Conservation (phyloP, 1,284 basidiomycete species). For the Ceratobasidium sp. region DNA sequence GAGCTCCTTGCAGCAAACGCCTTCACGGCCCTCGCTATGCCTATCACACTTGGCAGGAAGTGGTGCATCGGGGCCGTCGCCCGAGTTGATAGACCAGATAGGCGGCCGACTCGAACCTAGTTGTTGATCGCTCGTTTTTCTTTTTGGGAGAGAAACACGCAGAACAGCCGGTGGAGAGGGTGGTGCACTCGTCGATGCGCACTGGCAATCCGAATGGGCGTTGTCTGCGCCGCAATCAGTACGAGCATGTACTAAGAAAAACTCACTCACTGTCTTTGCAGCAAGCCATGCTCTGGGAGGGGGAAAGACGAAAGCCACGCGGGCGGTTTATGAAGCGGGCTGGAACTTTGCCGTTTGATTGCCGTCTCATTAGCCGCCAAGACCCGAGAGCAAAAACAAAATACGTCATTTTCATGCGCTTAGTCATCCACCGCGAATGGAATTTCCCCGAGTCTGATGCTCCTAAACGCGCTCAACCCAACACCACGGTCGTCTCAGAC, state of each 20-base stretch:
- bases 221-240: conserved; percentile 6
- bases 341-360: conserved; percentile 25
- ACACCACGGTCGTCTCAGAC: too few relatives aligned
- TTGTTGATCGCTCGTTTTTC: conserved; percentile 4
- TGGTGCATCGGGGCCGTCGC: conserved; percentile 43
- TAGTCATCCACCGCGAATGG: background rate
- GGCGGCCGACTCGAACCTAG: conserved; percentile 44
- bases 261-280: conserved; percentile 37
- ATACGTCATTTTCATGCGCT: background rate
- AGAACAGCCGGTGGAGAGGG: conserved; percentile 8
- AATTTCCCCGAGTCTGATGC: background rate
- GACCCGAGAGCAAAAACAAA: conserved; percentile 4
- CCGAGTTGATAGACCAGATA: conserved; percentile 50
- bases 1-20: conserved; percentile 86
- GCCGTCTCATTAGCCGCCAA: conserved; percentile 5
- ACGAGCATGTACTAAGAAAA: background rate
- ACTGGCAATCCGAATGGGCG: conserved; percentile 25
- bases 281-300: conserved; percentile 24
- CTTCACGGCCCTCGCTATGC: conserved; percentile 59
- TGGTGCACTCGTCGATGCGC: conserved; percentile 24
- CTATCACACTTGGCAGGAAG: conserved; percentile 68
- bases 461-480: background rate
- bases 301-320: background rate
- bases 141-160: conserved; percentile 19
- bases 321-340: conserved; percentile 6